phyloP scores from a whole-genome alignment of 73 alveolate genomes.

The Stentor coeruleus region DNA sequence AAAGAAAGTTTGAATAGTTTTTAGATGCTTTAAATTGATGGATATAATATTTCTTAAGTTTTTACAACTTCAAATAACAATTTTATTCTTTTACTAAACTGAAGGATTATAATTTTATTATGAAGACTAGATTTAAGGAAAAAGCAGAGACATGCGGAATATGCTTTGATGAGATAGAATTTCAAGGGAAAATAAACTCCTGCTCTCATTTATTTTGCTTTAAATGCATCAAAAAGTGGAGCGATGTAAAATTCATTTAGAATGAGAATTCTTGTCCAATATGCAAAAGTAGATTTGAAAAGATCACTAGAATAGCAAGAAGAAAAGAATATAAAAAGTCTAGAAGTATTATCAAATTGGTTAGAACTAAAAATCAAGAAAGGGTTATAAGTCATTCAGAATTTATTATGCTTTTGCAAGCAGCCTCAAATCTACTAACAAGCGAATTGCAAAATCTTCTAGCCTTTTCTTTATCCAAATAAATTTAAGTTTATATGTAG shows the following conservation, averaged over 20 bases:
- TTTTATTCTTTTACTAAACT: no score
- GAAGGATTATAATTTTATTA: no score
- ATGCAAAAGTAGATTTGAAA: constrained; percentile 12
- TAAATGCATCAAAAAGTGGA: background rate
- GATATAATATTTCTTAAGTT: no score
- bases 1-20: no score
- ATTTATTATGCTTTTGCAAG: background rate
- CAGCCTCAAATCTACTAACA: background rate
- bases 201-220: background rate
- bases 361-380: background rate
- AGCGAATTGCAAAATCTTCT: background rate
- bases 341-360: background rate
- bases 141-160: constrained; percentile 17
- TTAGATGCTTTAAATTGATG: no score
- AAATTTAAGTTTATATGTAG: no score
- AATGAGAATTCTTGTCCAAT: constrained; percentile 17
- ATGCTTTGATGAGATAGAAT: background rate
- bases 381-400: background rate
- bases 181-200: constrained; percentile 10
- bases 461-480: background rate
- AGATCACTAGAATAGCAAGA: background rate
- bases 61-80: no score
- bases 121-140: background rate
- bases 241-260: constrained; percentile 8
- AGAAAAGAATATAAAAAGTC: background rate